phyloP scores from a whole-genome alignment of 768 basidiomycete genomes.

The Russula vinacea region DNA sequence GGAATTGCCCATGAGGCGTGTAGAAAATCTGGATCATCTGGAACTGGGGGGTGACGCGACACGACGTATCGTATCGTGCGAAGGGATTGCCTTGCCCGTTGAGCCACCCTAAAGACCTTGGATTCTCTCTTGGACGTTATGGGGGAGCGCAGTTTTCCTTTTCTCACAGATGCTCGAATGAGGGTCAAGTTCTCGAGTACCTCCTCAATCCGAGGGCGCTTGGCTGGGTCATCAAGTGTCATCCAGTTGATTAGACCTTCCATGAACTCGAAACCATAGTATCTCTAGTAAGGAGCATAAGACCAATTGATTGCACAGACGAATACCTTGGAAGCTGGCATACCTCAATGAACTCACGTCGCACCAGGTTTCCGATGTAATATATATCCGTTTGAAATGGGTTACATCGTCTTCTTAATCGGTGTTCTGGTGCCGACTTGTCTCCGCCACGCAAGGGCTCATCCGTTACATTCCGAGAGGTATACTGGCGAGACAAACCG shows the following conservation, averaged over 20 bases:
- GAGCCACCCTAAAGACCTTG: neutral
- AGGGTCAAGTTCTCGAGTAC: conserved; percentile 5
- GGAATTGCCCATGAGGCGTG: conserved; percentile 9
- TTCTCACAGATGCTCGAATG: conserved; percentile 10
- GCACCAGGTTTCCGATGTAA: conserved; percentile 39
- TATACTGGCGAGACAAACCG: conserved; percentile 34
- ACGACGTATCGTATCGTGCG: conserved; percentile 1
- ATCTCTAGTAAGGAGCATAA: conserved; percentile 26
- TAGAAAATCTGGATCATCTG: conserved; percentile 1
- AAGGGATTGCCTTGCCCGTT: conserved; percentile 3
- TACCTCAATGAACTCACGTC: conserved; percentile 35
- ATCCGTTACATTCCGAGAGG: conserved; percentile 34
- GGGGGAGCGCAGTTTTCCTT: conserved; percentile 16
- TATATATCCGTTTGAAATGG: conserved; percentile 42
- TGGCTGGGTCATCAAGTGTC: conserved; percentile 32
- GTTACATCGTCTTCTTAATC: conserved; percentile 28
- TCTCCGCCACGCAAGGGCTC: conserved; percentile 43
- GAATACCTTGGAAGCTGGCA: neutral
- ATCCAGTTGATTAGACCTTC: conserved; percentile 32
- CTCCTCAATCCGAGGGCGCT: conserved; percentile 32
- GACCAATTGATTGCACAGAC: neutral
- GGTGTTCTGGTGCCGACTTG: conserved; percentile 40
- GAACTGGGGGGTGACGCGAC: neutral
- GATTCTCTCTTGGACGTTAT: conserved; percentile 7
- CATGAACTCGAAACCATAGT: conserved; percentile 33